phyloP scores from a whole-genome alignment of 495 filamentous ascomycete species.

The Penicillium canariense region DNA sequence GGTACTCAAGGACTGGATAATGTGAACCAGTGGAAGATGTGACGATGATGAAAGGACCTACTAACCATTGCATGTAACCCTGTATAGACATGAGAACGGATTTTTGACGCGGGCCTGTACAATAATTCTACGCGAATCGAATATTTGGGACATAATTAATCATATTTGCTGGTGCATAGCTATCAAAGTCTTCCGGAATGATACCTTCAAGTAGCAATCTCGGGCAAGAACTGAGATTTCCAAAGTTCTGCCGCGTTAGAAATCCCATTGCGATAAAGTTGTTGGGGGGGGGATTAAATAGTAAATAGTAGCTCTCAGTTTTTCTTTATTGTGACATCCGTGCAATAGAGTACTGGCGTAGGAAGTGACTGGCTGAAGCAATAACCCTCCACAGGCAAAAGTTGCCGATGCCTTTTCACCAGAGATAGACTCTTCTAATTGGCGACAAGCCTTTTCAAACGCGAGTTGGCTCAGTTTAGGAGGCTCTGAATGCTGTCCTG shows the following conservation, averaged over 20 bases:
- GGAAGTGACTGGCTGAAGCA: too few species aligned
- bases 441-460: slow-evolving; percentile 6
- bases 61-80: not conserved
- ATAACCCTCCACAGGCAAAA: slow-evolving; percentile 20
- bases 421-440: slow-evolving; percentile 4
- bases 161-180: too few species aligned
- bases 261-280: too few species aligned
- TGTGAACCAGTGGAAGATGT: slow-evolving; percentile 13
- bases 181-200: too few species aligned
- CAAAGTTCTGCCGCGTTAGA: too few species aligned
- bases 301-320: too few species aligned
- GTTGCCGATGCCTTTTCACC: slow-evolving; percentile 5
- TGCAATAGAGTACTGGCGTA: too few species aligned
- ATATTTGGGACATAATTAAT: not conserved
- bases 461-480: not conserved
- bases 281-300: too few species aligned
- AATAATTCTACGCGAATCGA: not conserved
- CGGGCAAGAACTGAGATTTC: too few species aligned
- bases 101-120: not conserved
- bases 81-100: not conserved
- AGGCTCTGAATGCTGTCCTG: too few species aligned
- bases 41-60: slow-evolving; percentile 3
- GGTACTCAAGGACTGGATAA: slow-evolving; percentile 8
- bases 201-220: too few species aligned
- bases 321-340: too few species aligned